Evolutionary conservation across 2,329 filamentous ascomycete species (phyloP).

Genomic region (Apiospora hydei): DNA sequence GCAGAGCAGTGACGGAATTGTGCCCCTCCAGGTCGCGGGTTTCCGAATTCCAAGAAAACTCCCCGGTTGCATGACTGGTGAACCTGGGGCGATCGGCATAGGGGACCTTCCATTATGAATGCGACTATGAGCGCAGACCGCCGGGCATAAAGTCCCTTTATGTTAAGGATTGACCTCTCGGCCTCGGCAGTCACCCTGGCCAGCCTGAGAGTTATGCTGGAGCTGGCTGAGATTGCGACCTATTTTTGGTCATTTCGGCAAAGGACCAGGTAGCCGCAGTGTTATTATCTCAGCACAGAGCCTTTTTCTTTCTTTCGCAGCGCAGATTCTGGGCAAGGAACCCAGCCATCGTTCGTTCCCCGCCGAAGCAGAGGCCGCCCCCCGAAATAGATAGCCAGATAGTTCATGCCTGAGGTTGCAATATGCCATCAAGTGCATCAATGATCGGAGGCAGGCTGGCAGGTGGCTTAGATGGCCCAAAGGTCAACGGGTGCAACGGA

Average conservation of each 20-base stretch:
- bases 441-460: not conserved
- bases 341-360: not conserved
- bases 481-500: not conserved
- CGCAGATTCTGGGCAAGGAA: not conserved
- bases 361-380: slow-evolving; percentile 13
- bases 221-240: slow-evolving; percentile 1
- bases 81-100: slow-evolving; percentile 10
- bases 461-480: slow-evolving; percentile 6
- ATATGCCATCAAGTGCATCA: not conserved
- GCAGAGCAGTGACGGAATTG: slow-evolving; percentile 11
- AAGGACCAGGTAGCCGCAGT: not conserved
- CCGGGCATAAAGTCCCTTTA: not conserved
- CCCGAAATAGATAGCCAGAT: slow-evolving; percentile 1
- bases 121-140: slow-evolving; percentile 7
- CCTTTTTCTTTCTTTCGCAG: not conserved
- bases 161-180: slow-evolving; percentile 10
- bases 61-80: slow-evolving; percentile 12
- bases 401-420: slow-evolving; percentile 6
- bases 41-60: slow-evolving; percentile 7
- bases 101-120: slow-evolving; percentile 12
- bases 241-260: slow-evolving; percentile 17
- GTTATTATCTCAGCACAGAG: slow-evolving; percentile 1
- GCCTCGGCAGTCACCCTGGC: not conserved
- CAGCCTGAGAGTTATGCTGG: not conserved
- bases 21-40: not conserved